These are phyloP conservation scores for Escovopsis sp. DNA, from an alignment of 2,329 filamentous ascomycete genomes.

Conservation along the genomic window DNA sequence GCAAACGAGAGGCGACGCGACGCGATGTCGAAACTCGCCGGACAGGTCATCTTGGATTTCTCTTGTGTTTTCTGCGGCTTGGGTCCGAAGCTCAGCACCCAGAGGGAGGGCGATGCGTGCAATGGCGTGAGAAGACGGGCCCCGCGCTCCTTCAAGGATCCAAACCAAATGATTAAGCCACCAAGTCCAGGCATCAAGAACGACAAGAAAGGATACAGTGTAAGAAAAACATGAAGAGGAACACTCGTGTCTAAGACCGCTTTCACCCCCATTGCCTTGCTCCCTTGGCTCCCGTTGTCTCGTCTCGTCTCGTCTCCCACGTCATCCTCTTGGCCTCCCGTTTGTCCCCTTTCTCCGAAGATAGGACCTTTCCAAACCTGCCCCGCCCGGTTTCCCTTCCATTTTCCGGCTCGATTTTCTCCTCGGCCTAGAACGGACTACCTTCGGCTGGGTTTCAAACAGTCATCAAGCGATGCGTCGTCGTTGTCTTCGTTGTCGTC, in stretches of 20 bases:
- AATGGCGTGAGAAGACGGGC: slow-evolving; percentile 1
- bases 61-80: too few species aligned
- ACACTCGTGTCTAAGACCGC: slow-evolving; percentile 9
- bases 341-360: too few species aligned
- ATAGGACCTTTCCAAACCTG: too few species aligned
- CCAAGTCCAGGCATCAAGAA: slow-evolving; percentile 8
- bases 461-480: not conserved
- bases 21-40: too few species aligned
- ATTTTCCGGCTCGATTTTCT: not conserved
- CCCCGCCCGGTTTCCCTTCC: too few species aligned
- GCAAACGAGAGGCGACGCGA: too few species aligned
- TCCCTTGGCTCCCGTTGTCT: slow-evolving; percentile 1
- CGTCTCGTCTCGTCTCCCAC: slow-evolving; percentile 1
- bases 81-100: too few species aligned
- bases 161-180: slow-evolving; percentile 8
- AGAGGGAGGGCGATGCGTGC: slow-evolving; percentile 2
- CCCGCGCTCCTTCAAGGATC: slow-evolving; percentile 6
- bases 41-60: too few species aligned
- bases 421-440: not conserved
- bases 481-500: not conserved
- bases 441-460: not conserved
- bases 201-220: slow-evolving; percentile 7
- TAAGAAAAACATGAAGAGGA: slow-evolving; percentile 4
- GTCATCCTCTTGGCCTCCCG: not conserved
- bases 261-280: slow-evolving; percentile 1